Evolutionary conservation across 2,329 filamentous ascomycete genomes (phyloP), one percentile per base, ranked within the genome.

Genomic region (Alternaria angustiovoidea): DNA sequence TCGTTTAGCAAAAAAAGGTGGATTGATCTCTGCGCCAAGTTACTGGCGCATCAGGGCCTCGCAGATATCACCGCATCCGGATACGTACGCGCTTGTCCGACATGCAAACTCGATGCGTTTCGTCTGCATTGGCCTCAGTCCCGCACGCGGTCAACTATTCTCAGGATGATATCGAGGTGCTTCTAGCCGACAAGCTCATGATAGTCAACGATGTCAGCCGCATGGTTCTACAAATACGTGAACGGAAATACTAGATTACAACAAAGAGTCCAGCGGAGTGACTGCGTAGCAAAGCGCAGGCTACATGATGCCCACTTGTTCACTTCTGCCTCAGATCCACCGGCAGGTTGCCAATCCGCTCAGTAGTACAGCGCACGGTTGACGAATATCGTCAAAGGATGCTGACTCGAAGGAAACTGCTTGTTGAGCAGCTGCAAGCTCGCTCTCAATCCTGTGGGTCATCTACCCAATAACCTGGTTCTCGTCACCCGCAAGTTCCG

Each of bases 301-400:
- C 39, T 24, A 42, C 12, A 5, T 14, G 18, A 1, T 42, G 20
- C 14, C 20, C 20, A 24, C 20, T 16, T 11, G 20, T 6, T 24
- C 14, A 42, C 14, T 6, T 42, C 18, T 42, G 20, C 20, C 3
- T 42, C 20, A 42, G 20, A 42, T 42, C 32, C 22, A 36, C 14
- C 3, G 30, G 32, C 32, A 49, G 3, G 34, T 49, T 26, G 32
- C 14, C 46, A 36, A 38, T 24, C 14, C 20, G 30, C 32, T 49
- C 14, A 48, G 28, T 26, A 26, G 32, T 26, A 22, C 22, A 20
- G 20, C 46, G 20, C 32, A 12, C 18, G 6, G 46, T 12, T 38
- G 46, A 44, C 38, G 8, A 57, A 36, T 34, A 34, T 30, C 22
- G 32, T 57, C 41, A 38, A 47, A 46, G n/a, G 26, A 39, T 28